Evolutionary conservation across 2,329 filamentous ascomycete genomes (phyloP), one percentile per base, ranked within the genome.

Genomic region (Penicillium brasilianum): DNA sequence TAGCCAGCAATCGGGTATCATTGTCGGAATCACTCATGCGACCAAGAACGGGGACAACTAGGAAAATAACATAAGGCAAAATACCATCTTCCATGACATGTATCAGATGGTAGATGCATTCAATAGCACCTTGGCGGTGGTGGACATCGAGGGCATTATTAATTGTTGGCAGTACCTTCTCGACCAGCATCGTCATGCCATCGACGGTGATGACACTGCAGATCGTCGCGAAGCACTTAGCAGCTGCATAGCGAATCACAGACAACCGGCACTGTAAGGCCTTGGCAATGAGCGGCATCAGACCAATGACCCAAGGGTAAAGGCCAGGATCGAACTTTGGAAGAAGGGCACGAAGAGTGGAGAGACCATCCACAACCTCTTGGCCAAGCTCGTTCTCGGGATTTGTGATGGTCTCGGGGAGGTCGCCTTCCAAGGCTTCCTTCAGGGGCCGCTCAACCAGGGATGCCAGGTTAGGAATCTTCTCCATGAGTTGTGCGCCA

Each of bases 11-110:
- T 57, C 95, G 90, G 57, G 99, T 91, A 73, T 98, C 95, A 66
- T 96, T 94, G 74, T 99, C 94, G 0, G 94, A 96, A 76, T 99
- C 95, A 74, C 95, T 98, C 95, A 99, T 99, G 48, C 95, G 89
- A 57, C 95, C 95, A 54, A 99, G 85, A 4, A 99, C 95, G 14
- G 95, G 95, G 13, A 98, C 96, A 61, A 99, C 96, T 66, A 99
- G 87, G 87, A 99, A 99, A 71, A 99, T 97, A 65, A 99, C 95
- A 72, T 99, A 99, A 3, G 96, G 95, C 32, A 99, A 80, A 59
- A 99, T 99, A 39, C 87, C 86, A 74, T 98, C 95, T 64, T 96
- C 95, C 95, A 99, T 99, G 55, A 97, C 93, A 62, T 96, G 92
- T 66, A 99, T 99, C 61, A 99, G 82, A 77, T 99, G 95, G 74